Base-by-base conservation (phyloP, 2,329 filamentous ascomycete genomes). In the Chaetomium strumarium region DNA sequence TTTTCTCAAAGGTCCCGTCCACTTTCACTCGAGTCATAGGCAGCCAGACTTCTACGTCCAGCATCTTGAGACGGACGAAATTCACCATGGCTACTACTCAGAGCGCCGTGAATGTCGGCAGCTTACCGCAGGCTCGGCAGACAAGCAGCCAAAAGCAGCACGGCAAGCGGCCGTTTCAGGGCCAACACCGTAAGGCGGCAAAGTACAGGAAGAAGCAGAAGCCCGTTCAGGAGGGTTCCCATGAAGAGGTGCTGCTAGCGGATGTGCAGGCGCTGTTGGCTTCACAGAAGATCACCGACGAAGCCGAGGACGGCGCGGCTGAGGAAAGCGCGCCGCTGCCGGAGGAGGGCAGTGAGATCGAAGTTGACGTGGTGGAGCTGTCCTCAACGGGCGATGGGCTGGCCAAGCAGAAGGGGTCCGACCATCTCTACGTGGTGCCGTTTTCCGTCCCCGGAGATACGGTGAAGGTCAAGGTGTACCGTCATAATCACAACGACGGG, bases 341-440 rank as follows among this genome's bases (percentile, higher is more conserved):
- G 1, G 80, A 85, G 59, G 75, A 75, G 37, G 86, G 86, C 54
- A 79, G 82, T 6, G 88, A 95, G 66, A 81, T 93, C 38, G 85
- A 96, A 49, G 80, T 97, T 38, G 83, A 86, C n/a, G 84, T 97
- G 53, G 70, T 83, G 7, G 82, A 88, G 59, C 76, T 97, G 33
- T 95, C 92, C 0, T 97, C 92, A 0, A 96, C 89, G 0, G 93
- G 93, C 49, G 93, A 97, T 61, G 93, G 90, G 2, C 78, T 99
- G 51, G 93, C 88, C 4, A 75, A 88, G 53, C 79, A 81, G n/a
- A 72, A 81, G 29, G 78, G 81, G 55, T 76, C 75, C n/a, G 73
- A 80, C 49, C 79, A 78, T 55, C 75, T 96, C 67, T 96, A 91
- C 65, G 85, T 93, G 46, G 85, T 97, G 1, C 90, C 92, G 4